Conservation (phyloP, 345 rosid species). For the Excoecaria cochinchinensis region DNA sequence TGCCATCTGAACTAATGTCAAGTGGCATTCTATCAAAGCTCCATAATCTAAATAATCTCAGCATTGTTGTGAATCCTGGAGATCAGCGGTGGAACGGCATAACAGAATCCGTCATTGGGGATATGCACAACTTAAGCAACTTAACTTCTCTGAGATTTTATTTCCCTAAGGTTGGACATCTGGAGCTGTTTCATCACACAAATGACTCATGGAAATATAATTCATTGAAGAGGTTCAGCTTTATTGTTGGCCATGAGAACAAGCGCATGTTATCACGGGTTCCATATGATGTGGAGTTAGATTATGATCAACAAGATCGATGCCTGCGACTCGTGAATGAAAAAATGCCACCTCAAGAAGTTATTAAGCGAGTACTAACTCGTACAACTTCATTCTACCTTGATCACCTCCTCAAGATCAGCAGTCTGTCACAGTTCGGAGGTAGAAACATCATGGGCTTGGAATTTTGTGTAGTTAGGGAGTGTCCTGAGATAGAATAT, state of each 20-base stretch:
- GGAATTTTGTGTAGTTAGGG: slow-evolving; percentile 26
- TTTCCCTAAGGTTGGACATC: slow-evolving; percentile 9
- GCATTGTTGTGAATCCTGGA: slow-evolving; percentile 23
- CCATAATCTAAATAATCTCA: slow-evolving; percentile 2
- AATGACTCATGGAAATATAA: slow-evolving; percentile 8
- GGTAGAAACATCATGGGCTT: slow-evolving; percentile 3
- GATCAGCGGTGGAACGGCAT: slow-evolving; percentile 17
- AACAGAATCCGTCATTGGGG: slow-evolving; percentile 9
- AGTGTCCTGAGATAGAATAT: slow-evolving; percentile 21
- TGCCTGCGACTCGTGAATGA: slow-evolving; percentile 24
- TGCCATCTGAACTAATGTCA: slow-evolving; percentile 14
- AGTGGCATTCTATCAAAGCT: slow-evolving; percentile 11
- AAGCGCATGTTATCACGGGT: slow-evolving; percentile 24
- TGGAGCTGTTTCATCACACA: background rate
- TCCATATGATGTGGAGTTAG: slow-evolving; percentile 11
- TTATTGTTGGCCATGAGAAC: slow-evolving; percentile 23
- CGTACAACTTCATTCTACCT: slow-evolving; percentile 17
- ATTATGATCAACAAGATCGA: slow-evolving; percentile 3
- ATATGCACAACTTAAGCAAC: slow-evolving; percentile 9
- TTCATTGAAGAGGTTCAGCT: slow-evolving; percentile 16
- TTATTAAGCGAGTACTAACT: background rate
- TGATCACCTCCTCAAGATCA: slow-evolving; percentile 20
- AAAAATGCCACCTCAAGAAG: background rate
- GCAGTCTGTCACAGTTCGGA: slow-evolving; percentile 21
- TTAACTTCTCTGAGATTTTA: slow-evolving; percentile 13